Evolutionary conservation across 2,329 filamentous ascomycete species (phyloP).

Genomic region (Bipolaris zeicola): DNA sequence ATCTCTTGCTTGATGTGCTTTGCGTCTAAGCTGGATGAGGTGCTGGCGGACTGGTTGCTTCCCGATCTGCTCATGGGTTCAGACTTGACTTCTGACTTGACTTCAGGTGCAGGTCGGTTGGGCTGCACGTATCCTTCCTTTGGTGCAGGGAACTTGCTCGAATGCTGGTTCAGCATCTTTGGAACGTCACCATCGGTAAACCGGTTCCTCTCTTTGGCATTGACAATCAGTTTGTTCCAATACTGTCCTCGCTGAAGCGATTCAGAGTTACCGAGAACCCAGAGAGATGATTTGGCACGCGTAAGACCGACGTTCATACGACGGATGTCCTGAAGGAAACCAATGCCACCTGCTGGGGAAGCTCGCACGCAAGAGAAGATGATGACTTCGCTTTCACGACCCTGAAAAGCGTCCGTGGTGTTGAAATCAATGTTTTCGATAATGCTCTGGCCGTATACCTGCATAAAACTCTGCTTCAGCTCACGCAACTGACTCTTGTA

Average conservation of each 20-base stretch:
- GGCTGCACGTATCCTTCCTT: conserved; percentile 30
- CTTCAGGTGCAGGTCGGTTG: conserved; percentile 27
- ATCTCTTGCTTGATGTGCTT: conserved; percentile 24
- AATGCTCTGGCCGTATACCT: conserved; percentile 75
- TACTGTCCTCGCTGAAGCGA: conserved; percentile 86
- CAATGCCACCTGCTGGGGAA: conserved; percentile 89
- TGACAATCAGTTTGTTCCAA: conserved; percentile 84
- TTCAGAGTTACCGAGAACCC: conserved; percentile 91
- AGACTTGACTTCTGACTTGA: conserved; percentile 24
- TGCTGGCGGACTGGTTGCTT: conserved; percentile 25
- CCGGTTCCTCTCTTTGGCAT: conserved; percentile 73
- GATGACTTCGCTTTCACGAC: conserved; percentile 94
- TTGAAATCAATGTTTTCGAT: conserved; percentile 90
- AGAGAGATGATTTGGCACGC: conserved; percentile 92
- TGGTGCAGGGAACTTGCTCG: conserved; percentile 49
- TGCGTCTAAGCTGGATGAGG: conserved; percentile 14
- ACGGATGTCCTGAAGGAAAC: conserved; percentile 96
- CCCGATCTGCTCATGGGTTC: conserved; percentile 31
- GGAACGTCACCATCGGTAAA: conserved; percentile 74
- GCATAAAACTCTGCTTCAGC: conserved; percentile 75
- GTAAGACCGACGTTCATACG: conserved; percentile 99
- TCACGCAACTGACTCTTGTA: conserved; percentile 92
- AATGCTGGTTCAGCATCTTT: conserved; percentile 60
- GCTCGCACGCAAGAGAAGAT: conserved; percentile 99
- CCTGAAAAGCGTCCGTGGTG: conserved; percentile 97